These are phyloP conservation scores for Testicularia cyperi DNA, from an alignment of 1,284 basidiomycete genomes.

Conservation along the genomic window DNA sequence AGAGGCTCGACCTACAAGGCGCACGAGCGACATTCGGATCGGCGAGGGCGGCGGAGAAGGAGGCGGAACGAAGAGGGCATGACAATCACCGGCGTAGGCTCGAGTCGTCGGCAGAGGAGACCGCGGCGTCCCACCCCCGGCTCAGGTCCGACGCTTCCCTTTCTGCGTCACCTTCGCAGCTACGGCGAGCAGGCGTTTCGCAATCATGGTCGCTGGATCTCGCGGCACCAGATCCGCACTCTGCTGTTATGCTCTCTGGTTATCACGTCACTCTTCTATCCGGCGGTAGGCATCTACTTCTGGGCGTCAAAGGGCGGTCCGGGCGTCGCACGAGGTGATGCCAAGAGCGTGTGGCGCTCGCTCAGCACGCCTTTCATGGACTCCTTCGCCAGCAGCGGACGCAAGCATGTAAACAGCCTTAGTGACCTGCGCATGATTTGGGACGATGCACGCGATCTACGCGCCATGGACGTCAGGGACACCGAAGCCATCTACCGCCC, in stretches of 20 bases:
- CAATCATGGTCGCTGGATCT: conserved; percentile 50
- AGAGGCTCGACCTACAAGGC: no score
- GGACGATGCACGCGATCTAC: conserved; percentile 54
- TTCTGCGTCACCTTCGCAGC: conserved; percentile 15
- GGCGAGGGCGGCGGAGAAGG: no score
- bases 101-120: no score
- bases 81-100: no score
- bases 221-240: conserved; percentile 79
- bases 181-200: conserved; percentile 30
- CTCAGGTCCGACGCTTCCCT: conserved; percentile 17
- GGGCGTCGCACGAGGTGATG: conserved; percentile 47
- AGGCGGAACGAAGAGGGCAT: no score
- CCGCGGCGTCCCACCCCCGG: conserved; percentile 16
- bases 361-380: conserved; percentile 53
- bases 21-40: no score
- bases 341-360: conserved; percentile 49
- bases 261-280: conserved; percentile 86
- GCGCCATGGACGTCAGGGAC: conserved; percentile 42
- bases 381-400: conserved; percentile 46
- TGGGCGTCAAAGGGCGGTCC: conserved; percentile 55
- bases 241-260: conserved; percentile 89
- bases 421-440: conserved; percentile 56
- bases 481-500: conserved; percentile 17
- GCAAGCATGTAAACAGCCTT: conserved; percentile 49
- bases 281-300: conserved; percentile 58